Conservation (phyloP, 345 rosid genomes). For the Streptanthus diversifolius region DNA sequence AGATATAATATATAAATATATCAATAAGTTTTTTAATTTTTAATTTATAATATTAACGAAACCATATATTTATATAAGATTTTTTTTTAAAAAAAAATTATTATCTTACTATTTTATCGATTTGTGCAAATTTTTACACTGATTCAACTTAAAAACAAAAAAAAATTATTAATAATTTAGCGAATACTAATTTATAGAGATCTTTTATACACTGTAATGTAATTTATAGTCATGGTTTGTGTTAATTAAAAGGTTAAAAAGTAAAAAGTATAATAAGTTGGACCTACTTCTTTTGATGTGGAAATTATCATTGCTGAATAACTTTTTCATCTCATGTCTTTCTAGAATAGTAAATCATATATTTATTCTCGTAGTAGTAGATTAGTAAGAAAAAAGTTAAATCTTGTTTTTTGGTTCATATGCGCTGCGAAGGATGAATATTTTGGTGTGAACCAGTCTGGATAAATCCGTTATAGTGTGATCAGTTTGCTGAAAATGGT, state of each 20-base stretch:
- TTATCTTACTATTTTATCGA: too few species aligned
- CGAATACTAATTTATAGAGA: too few species aligned
- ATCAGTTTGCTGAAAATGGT: conserved; percentile 22
- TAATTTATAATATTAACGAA: too few species aligned
- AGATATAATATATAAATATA: too few species aligned
- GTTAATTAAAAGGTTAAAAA: conserved; percentile 25
- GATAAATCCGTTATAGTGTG: background rate
- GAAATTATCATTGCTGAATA: conserved; percentile 17
- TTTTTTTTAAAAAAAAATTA: too few species aligned
- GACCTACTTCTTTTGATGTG: conserved; percentile 28
- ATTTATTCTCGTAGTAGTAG: background rate
- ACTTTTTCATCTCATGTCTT: conserved; percentile 12
- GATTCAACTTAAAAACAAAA: too few species aligned
- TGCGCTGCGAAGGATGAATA: background rate
- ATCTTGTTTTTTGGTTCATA: conserved; percentile 7
- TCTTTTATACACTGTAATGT: too few species aligned
- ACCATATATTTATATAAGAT: too few species aligned
- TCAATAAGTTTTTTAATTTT: too few species aligned
- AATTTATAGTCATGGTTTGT: conserved; percentile 32
- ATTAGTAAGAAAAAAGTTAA: background rate
- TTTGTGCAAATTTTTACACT: too few species aligned
- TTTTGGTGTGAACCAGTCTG: background rate
- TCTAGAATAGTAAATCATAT: conserved; percentile 16
- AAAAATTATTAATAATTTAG: too few species aligned
- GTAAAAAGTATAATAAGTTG: background rate